Base-by-base conservation (phyloP, 106 monocot genomes). In the Dioscorea dumetorum region DNA sequence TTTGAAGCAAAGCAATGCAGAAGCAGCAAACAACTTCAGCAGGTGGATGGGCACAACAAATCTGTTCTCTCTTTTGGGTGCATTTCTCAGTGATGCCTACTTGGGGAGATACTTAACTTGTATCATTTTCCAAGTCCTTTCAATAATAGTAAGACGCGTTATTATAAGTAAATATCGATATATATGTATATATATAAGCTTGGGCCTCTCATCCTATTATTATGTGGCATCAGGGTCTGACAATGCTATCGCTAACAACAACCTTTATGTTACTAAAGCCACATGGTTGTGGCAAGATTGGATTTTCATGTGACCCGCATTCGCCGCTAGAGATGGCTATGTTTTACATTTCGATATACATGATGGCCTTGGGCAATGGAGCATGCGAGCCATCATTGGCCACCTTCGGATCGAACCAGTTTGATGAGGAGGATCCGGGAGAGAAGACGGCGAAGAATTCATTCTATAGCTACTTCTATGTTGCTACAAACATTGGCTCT, bases 301-400 rank as follows among this genome's bases (percentile, higher is more conserved):
- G 67, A 12, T 28, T 75, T 23, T 22, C 5, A 15, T 75, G 75
- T 35, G 61, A 68, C 20, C 33, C 67, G 0, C 68, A 57, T 15
- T 61, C 61, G 15, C 31, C n/a, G 3, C 52, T 75, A 9, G 50
- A 60, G 10, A 28, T 51, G 3, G 60, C 67, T 11, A 74, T 74
- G 74, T 74, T 67, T 20, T 67, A 74, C 56, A 24, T 74, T 31
- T 74, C 74, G 14, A 67, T 74, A 28, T 74, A 74, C n/a, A 66
- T 67, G 49, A 16, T 74, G 0, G 74, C 74, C 10, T 67, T 74
- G 12, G 74, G 74, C 18, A 41, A 63, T 34, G 74, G 74, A 12
- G 66, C 67, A 51, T 49, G 24, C 6, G 67, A 74, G 59, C 74
- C 74, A 9, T 58, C 74, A 18, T 35, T 67, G 4, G 34, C 63